phyloP scores from a whole-genome alignment of 169 alveolate species.

The Amoebophrya sp. region DNA sequence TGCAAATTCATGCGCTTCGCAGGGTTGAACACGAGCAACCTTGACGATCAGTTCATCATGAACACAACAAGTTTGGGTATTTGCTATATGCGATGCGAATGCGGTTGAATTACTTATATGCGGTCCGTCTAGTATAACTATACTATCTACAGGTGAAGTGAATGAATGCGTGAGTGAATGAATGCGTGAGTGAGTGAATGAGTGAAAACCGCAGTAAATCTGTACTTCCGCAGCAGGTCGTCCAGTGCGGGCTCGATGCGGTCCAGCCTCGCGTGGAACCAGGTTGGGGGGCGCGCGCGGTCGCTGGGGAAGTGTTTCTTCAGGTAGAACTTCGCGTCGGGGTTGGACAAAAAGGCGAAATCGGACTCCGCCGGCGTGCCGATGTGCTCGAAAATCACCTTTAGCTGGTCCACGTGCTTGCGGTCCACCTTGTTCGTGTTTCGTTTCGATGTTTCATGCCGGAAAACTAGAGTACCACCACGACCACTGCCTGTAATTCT shows the following conservation, averaged over 20 bases:
- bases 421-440: conserved; percentile 47
- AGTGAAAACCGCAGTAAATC: no score
- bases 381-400: conserved; percentile 70
- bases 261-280: conserved; percentile 60
- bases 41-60: not conserved
- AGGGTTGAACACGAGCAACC: conserved; percentile 13
- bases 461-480: no score
- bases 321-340: conserved; percentile 53
- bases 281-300: conserved; percentile 41
- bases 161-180: conserved; percentile 52
- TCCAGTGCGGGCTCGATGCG: conserved; percentile 60
- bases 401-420: conserved; percentile 71
- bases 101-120: no score
- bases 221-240: conserved; percentile 64
- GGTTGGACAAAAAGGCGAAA: conserved; percentile 46
- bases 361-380: conserved; percentile 90
- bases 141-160: no score
- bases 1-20: not conserved
- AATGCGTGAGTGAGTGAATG: conserved; percentile 61
- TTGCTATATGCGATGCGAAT: no score
- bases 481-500: no score
- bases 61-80: no score
- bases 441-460: no score
- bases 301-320: not conserved
- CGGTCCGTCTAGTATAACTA: no score